Evolutionary conservation across 129 eudicot species (phyloP).

Genomic region (Daucus carota): DNA sequence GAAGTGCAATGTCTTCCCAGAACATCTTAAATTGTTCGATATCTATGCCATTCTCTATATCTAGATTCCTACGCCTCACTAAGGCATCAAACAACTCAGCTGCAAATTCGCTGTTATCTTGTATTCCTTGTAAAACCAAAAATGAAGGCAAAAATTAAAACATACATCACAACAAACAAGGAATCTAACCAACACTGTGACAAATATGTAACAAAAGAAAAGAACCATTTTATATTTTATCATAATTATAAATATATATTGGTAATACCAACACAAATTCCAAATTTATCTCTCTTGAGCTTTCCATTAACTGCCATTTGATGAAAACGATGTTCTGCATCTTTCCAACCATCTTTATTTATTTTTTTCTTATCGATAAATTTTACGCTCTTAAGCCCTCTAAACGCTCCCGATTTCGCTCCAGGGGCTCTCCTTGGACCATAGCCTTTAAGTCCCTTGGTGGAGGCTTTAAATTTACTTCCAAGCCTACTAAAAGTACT

Average conservation of each 20-base stretch:
- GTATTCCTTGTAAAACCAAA: slow-evolving; percentile 56
- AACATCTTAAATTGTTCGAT: slow-evolving; percentile 40
- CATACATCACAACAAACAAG: not conserved
- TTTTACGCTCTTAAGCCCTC: slow-evolving; percentile 72
- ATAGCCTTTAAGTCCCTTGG: slow-evolving; percentile 17
- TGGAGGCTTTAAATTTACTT: slow-evolving; percentile 17
- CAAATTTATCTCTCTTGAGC: slow-evolving; percentile 75
- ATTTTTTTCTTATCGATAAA: slow-evolving; percentile 71
- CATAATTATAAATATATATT: not conserved
- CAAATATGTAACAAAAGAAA: not conserved
- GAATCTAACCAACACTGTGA: not conserved
- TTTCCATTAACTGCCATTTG: slow-evolving; percentile 49
- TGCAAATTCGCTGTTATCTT: slow-evolving; percentile 69
- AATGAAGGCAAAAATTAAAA: not conserved
- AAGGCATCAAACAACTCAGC: slow-evolving; percentile 70
- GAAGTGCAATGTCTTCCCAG: slow-evolving; percentile 74
- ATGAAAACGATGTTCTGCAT: slow-evolving; percentile 65
- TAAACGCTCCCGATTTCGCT: slow-evolving; percentile 52
- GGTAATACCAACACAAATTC: slow-evolving; percentile 71
- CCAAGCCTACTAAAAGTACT: slow-evolving; percentile 17
- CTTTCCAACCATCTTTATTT: slow-evolving; percentile 73
- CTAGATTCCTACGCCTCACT: slow-evolving; percentile 53
- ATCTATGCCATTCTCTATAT: slow-evolving; percentile 50
- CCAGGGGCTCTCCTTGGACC: slow-evolving; percentile 42
- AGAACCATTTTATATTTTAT: not conserved